Evolutionary conservation across 192 early-diverging fungal genomes (phyloP), one percentile per base, ranked within the genome.

Genomic region (Tieghemiomyces parasiticus): DNA sequence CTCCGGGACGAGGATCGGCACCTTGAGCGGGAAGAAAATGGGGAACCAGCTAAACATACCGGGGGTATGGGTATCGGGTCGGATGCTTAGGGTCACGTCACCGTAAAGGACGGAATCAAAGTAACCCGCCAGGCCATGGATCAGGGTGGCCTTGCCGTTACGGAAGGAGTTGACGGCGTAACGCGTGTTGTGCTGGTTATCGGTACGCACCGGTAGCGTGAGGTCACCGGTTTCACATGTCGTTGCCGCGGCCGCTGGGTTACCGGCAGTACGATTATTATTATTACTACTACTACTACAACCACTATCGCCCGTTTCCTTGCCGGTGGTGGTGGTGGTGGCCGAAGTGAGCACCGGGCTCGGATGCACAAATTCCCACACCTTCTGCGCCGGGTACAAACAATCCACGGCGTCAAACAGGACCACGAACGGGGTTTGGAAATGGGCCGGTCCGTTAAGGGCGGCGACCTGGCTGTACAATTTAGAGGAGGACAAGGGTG

Each of bases 21-120:
- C 75, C 74, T 81, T 75, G 46, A 91, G 48, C 3, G 96, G 96
- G 65, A 99, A 97, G 66, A 81, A 97, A 58, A 99, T 91, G 0
- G 96, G 94, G 69, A 99, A 99, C 96, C 96, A 99, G 63, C 87
- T 90, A 62, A 91, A 88, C 96, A 99, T 99, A 1, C 78, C 91
- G 19, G 82, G 76, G 0, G 93, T 90, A 61, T 97, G 95, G 8
- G 88, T 87, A 4, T 56, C 61, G 2, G 96, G 96, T 46, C 82
- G 75, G 60, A 92, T 99, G 75, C 81, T 80, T 35, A 88, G 73
- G 44, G 51, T 74, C 0, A 96, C 81, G 59, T 90, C 75, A 47
- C 84, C 84, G 71, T 95, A 96, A 31, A 99, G 75, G 33, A 84
- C 78, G 1, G 88, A 77, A 64, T 99, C 94, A 76, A 99, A 99